phyloP scores from a whole-genome alignment of 2,329 filamentous ascomycete genomes.

The Aspergillus ustus region DNA sequence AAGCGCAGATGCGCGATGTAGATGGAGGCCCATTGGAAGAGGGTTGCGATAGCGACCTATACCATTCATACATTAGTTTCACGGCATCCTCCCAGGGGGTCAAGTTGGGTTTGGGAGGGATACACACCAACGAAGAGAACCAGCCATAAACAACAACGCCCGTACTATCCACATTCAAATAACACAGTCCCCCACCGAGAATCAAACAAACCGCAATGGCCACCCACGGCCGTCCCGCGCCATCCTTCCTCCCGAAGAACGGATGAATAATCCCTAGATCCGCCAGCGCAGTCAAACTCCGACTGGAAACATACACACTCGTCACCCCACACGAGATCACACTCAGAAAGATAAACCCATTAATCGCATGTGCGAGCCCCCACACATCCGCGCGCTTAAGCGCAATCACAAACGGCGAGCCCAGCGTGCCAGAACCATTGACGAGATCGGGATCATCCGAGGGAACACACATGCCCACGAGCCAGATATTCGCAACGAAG shows the following conservation, averaged over 20 bases:
- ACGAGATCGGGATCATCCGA: constrained; percentile 35
- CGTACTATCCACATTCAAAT: constrained; percentile 37
- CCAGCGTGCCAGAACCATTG: constrained; percentile 34
- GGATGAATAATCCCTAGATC: constrained; percentile 33
- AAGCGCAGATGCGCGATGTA: constrained; percentile 36
- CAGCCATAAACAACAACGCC: constrained; percentile 36
- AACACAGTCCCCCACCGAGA: constrained; percentile 39
- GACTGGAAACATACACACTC: constrained; percentile 39
- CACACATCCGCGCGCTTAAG: constrained; percentile 35
- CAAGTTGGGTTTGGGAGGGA: no score
- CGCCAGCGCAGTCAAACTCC: constrained; percentile 37
- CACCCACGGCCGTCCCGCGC: constrained; percentile 35
- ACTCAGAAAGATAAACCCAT: constrained; percentile 41
- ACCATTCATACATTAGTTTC: background rate
- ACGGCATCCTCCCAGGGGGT: background rate
- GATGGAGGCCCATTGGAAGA: constrained; percentile 35
- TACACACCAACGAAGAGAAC: constrained; percentile 36
- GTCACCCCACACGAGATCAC: constrained; percentile 43
- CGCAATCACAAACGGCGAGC: constrained; percentile 38
- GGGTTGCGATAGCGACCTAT: constrained; percentile 35
- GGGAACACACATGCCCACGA: constrained; percentile 42
- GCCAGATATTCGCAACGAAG: constrained; percentile 42
- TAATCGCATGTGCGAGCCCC: constrained; percentile 36
- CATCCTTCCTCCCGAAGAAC: constrained; percentile 29
- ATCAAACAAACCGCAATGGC: constrained; percentile 32